Base-by-base conservation (phyloP, 139 green algal species). In the Diplosphaera chodatii region DNA sequence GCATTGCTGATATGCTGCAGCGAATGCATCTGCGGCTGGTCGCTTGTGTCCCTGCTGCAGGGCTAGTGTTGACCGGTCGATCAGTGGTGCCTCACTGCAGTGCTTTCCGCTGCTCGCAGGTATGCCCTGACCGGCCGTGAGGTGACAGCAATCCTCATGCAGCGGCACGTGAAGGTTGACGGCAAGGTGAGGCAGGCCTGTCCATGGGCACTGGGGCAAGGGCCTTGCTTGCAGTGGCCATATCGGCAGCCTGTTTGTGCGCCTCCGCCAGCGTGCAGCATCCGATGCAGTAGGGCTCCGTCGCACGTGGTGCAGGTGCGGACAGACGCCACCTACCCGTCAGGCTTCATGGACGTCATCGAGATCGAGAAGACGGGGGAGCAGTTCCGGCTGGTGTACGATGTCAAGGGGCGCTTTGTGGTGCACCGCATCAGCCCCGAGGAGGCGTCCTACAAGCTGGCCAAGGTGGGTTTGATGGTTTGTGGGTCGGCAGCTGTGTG, bases 281-380 rank as follows among this genome's bases (percentile, higher is more conserved):
- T n/a, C n/a, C n/a, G n/a, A n/a, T n/a, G n/a, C n/a, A n/a, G n/a
- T n/a, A n/a, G n/a, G n/a, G n/a, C n/a, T n/a, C n/a, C n/a, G n/a
- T n/a, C n/a, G n/a, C n/a, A n/a, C n/a, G n/a, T n/a, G n/a, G n/a
- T n/a, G 48, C 48, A 59, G 48, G 48, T 89, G 25, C 87, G 92
- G 74, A 99, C 93, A 0, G 95, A 99, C 78, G 86, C 87, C 73
- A 96, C 87, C 73, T 99, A 96, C 89, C 96, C 96, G 27, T 84
- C 87, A 32, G 96, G 96, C 33, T 98, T 98, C 90, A 98, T 98
- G 96, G 95, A 99, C 74, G 93, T 98, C 20, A 85, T 99, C 23
- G 76, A 87, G 66, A 94, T 99, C 69, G 89, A 94, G 55, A 99
- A 99, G 91, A 99, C 94, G 10, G 81, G 92, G 67, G 91, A 93